Evolutionary conservation across 2,329 filamentous ascomycete genomes (phyloP).

Genomic region (Polychaeton citri): DNA sequence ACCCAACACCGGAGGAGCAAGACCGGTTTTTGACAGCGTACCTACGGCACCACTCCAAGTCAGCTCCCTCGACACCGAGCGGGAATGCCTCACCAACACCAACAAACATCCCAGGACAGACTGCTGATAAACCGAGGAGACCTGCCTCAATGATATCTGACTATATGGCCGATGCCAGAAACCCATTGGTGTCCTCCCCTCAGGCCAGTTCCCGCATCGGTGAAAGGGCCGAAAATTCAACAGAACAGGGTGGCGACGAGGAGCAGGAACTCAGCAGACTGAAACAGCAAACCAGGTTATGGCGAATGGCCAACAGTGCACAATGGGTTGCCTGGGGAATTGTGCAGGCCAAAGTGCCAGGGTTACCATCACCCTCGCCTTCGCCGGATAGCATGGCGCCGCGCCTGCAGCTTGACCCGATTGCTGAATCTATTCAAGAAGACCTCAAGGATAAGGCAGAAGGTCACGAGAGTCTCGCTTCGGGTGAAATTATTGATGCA

Average conservation of each 20-base stretch:
- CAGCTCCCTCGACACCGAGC: conserved; percentile 44
- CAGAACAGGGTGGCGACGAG: conserved; percentile 41
- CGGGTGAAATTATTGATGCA: not conserved
- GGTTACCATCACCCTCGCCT: conserved; percentile 41
- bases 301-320: conserved; percentile 77
- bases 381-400: conserved; percentile 12
- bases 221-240: conserved; percentile 8
- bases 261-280: conserved; percentile 58
- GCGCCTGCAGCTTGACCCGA: conserved; percentile 6
- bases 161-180: conserved; percentile 62
- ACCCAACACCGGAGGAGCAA: conserved; percentile 72
- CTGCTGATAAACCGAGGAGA: conserved; percentile 17
- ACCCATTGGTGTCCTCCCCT: conserved; percentile 40
- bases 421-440: conserved; percentile 6
- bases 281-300: conserved; percentile 65
- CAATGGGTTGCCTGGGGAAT: conserved; percentile 96
- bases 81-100: conserved; percentile 37
- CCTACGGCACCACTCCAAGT: conserved; percentile 47
- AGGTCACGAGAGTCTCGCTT: conserved; percentile 10
- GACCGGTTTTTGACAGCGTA: conserved; percentile 76
- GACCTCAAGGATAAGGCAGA: conserved; percentile 18
- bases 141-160: conserved; percentile 33
- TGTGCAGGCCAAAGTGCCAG: conserved; percentile 79
- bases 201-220: conserved; percentile 2
- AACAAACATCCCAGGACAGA: conserved; percentile 16